These are phyloP conservation scores for Claviceps quebecensis DNA, from an alignment of 2,329 filamentous ascomycete genomes.

Conservation along the genomic window DNA sequence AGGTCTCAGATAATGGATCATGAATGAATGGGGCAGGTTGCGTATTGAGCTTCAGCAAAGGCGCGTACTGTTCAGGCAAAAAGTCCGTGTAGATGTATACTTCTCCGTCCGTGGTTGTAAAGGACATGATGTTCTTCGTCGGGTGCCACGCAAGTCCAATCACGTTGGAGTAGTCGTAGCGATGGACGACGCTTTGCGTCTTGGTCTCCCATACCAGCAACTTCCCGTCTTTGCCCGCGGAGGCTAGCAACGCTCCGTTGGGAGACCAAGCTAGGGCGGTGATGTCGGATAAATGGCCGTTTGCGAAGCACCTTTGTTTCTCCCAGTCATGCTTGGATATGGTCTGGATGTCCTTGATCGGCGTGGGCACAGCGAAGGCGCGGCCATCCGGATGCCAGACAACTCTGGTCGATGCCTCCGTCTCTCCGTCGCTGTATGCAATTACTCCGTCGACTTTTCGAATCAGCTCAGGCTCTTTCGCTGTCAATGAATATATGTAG, in stretches of 20 bases:
- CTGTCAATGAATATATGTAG: slow-evolving; percentile 75
- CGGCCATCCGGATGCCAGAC: slow-evolving; percentile 92
- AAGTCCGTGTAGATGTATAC: slow-evolving; percentile 77
- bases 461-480: slow-evolving; percentile 67
- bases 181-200: slow-evolving; percentile 67
- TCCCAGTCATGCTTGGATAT: slow-evolving; percentile 86
- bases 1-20: slow-evolving; percentile 58
- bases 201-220: slow-evolving; percentile 79
- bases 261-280: slow-evolving; percentile 86
- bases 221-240: slow-evolving; percentile 53
- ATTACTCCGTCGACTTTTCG: slow-evolving; percentile 80
- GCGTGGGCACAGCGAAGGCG: slow-evolving; percentile 75
- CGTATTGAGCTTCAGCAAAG: slow-evolving; percentile 39
- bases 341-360: slow-evolving; percentile 70
- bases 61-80: slow-evolving; percentile 41
- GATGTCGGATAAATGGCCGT: slow-evolving; percentile 70
- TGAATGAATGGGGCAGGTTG: slow-evolving; percentile 80
- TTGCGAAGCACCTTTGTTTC: slow-evolving; percentile 64
- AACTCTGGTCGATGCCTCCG: slow-evolving; percentile 56
- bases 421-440: slow-evolving; percentile 58
- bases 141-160: slow-evolving; percentile 86
- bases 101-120: slow-evolving; percentile 85
- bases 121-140: slow-evolving; percentile 73
- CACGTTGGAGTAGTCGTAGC: slow-evolving; percentile 69
- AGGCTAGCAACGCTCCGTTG: slow-evolving; percentile 76